Evolutionary conservation across 2,329 filamentous ascomycete genomes (phyloP).

Genomic region (Pseudophaeomoniella oleicola): DNA sequence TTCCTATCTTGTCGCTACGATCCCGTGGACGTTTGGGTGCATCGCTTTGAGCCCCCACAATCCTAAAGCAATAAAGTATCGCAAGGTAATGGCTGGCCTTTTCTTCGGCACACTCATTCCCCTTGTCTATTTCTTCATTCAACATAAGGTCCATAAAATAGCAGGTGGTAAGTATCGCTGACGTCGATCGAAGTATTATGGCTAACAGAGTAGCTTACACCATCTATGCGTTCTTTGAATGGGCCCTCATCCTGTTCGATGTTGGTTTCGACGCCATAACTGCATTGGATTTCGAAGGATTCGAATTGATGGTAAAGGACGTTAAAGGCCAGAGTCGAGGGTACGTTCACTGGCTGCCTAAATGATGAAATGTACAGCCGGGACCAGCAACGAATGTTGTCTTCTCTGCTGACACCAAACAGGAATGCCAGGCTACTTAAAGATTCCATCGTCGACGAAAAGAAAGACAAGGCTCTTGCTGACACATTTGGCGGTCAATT

Average conservation of each 20-base stretch:
- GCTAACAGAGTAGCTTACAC: slow-evolving; percentile 59
- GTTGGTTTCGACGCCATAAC: slow-evolving; percentile 95
- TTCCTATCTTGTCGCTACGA: slow-evolving; percentile 81
- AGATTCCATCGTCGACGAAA: slow-evolving; percentile 48
- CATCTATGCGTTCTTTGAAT: slow-evolving; percentile 95
- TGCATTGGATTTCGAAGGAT: slow-evolving; percentile 73
- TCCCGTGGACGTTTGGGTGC: slow-evolving; percentile 91
- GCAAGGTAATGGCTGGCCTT: slow-evolving; percentile 65
- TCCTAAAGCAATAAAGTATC: slow-evolving; percentile 66
- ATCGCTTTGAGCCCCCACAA: slow-evolving; percentile 78
- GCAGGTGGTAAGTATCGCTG: slow-evolving; percentile 58
- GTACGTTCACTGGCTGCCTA: slow-evolving; percentile 96
- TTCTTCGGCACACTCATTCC: slow-evolving; percentile 90
- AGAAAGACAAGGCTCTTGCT: slow-evolving; percentile 63
- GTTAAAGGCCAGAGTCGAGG: slow-evolving; percentile 84
- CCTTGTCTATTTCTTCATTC: slow-evolving; percentile 92
- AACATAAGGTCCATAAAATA: slow-evolving; percentile 92
- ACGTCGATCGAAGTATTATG: background rate
- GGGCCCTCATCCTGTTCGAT: slow-evolving; percentile 86
- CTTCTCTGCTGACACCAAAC: slow-evolving; percentile 15
- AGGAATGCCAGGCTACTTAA: slow-evolving; percentile 34
- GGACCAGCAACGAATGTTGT: slow-evolving; percentile 18
- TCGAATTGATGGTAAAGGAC: slow-evolving; percentile 81
- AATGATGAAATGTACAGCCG: slow-evolving; percentile 52
- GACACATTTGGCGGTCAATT: slow-evolving; percentile 59